Conservation (phyloP, 1,284 basidiomycete genomes). For the Boletellus deceptivus region DNA sequence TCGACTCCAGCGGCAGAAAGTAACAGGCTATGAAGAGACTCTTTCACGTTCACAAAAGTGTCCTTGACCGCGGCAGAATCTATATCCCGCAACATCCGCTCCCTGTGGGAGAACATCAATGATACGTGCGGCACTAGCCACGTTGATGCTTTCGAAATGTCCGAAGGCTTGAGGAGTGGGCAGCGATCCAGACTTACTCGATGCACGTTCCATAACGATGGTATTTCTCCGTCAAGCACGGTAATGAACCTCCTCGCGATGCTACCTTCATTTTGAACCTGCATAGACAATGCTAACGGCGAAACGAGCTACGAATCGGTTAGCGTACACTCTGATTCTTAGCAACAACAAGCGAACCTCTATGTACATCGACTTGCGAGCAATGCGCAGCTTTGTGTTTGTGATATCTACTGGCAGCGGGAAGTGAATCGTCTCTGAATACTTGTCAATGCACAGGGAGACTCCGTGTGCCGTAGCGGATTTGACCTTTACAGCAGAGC, state of each 20-base stretch:
- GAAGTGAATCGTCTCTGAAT: slow-evolving; percentile 19
- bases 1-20: slow-evolving; percentile 23
- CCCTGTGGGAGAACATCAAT: slow-evolving; percentile 34
- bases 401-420: slow-evolving; percentile 35
- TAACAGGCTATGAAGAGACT: slow-evolving; percentile 34
- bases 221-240: slow-evolving; percentile 12
- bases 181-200: slow-evolving; percentile 39
- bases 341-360: slow-evolving; percentile 39
- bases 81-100: slow-evolving; percentile 10
- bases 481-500: slow-evolving; percentile 21
- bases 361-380: slow-evolving; percentile 51
- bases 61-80: slow-evolving; percentile 1
- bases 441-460: slow-evolving; percentile 17
- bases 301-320: slow-evolving; percentile 28
- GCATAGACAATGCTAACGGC: slow-evolving; percentile 23
- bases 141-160: slow-evolving; percentile 2
- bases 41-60: slow-evolving; percentile 35
- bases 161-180: slow-evolving; percentile 30
- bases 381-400: slow-evolving; percentile 42
- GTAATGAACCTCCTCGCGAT: slow-evolving; percentile 37
- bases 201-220: slow-evolving; percentile 41
- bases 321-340: neutral
- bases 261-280: slow-evolving; percentile 11
- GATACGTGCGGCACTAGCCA: slow-evolving; percentile 36
- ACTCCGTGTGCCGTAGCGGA: slow-evolving; percentile 1